These are phyloP conservation scores for Dicorynia guianensis DNA, from an alignment of 306 rosid genomes.

Conservation along the genomic window DNA sequence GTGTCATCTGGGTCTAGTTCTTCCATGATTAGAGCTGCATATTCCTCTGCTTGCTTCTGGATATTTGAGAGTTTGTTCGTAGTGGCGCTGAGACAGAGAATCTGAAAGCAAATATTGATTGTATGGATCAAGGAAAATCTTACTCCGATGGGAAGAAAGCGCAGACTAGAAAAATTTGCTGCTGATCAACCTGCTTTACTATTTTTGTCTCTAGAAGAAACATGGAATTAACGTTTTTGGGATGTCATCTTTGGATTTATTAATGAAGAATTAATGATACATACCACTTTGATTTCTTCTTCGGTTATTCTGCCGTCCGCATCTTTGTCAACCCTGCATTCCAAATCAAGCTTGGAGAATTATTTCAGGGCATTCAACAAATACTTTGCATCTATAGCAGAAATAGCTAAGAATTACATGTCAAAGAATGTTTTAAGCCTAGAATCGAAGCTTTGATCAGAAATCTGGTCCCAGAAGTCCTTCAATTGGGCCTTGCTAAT, in stretches of 20 bases:
- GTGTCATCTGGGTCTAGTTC: constrained; percentile 68
- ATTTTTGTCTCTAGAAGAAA: constrained; percentile 3
- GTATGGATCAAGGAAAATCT: constrained; percentile 23
- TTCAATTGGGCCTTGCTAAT: constrained; percentile 62
- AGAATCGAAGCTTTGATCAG: constrained; percentile 71
- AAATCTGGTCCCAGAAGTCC: constrained; percentile 76
- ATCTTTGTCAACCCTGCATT: constrained; percentile 77
- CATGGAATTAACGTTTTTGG: not conserved
- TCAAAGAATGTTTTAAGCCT: constrained; percentile 77
- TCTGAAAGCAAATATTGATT: constrained; percentile 50
- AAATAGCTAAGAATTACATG: constrained; percentile 52
- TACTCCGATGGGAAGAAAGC: not conserved
- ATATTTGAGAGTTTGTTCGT: constrained; percentile 70
- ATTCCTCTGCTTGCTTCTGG: constrained; percentile 71
- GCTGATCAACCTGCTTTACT: not conserved
- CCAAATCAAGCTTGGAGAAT: constrained; percentile 25
- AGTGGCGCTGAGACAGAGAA: constrained; percentile 69
- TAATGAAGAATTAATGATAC: constrained; percentile 10
- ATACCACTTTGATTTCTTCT: constrained; percentile 71
- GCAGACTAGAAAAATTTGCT: constrained; percentile 19
- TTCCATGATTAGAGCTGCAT: constrained; percentile 82
- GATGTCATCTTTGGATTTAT: not conserved
- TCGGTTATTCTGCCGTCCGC: constrained; percentile 75
- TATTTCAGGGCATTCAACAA: constrained; percentile 29
- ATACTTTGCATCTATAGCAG: not conserved